These are phyloP conservation scores for Litchi chinensis DNA, from an alignment of 345 rosid species.

Conservation along the genomic window DNA sequence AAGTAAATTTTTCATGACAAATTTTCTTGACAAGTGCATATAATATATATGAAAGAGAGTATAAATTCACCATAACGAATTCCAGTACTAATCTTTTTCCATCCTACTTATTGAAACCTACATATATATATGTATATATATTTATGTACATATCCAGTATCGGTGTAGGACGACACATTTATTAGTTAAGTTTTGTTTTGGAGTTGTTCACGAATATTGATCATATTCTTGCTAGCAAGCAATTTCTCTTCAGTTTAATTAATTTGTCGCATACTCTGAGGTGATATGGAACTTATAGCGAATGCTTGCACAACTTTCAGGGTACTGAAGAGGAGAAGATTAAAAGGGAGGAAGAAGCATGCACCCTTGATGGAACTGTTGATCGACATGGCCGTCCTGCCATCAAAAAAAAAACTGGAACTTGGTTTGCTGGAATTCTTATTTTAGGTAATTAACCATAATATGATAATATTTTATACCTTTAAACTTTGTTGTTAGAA, in stretches of 20 bases:
- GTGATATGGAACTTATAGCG: neutral
- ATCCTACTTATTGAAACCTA: too few species aligned
- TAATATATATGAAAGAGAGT: too few species aligned
- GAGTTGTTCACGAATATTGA: neutral
- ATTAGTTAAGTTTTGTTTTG: neutral
- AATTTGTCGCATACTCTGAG: neutral
- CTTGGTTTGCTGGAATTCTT: constrained; percentile 80
- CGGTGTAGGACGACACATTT: too few species aligned
- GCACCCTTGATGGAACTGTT: constrained; percentile 72
- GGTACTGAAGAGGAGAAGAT: constrained; percentile 35
- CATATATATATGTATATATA: too few species aligned
- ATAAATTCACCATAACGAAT: too few species aligned
- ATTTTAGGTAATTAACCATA: constrained; percentile 55
- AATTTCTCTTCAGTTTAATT: neutral
- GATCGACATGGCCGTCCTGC: constrained; percentile 86
- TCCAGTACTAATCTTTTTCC: too few species aligned
- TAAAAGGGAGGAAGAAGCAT: constrained; percentile 37
- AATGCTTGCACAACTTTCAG: constrained; percentile 18
- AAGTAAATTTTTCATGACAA: too few species aligned
- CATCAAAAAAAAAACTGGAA: constrained; percentile 61
- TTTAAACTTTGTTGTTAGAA: neutral
- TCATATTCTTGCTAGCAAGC: neutral
- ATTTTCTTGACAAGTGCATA: too few species aligned
- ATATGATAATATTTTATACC: too few species aligned
- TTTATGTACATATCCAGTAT: too few species aligned